These are phyloP conservation scores for Aspergillus oerlinghausenensis DNA, from an alignment of 2,329 filamentous ascomycete species.

Conservation along the genomic window DNA sequence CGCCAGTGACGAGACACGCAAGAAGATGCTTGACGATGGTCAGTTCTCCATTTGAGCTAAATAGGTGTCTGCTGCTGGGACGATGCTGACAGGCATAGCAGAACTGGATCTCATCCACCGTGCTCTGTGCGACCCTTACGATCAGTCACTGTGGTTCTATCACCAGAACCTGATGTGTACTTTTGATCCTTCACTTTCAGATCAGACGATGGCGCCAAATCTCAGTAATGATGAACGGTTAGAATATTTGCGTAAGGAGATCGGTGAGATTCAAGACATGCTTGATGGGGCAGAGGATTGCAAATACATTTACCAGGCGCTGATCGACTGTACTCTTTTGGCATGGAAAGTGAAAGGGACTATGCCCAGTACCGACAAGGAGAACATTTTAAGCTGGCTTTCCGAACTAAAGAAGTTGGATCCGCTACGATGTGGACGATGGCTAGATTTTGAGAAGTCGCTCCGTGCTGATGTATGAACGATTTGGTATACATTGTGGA, in stretches of 20 bases:
- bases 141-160: slow-evolving; percentile 97
- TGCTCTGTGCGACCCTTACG: slow-evolving; percentile 83
- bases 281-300: slow-evolving; percentile 63
- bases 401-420: slow-evolving; percentile 64
- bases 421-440: slow-evolving; percentile 68
- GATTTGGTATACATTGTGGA: neutral
- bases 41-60: slow-evolving; percentile 12
- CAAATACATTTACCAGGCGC: slow-evolving; percentile 86
- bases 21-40: slow-evolving; percentile 68
- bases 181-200: slow-evolving; percentile 49
- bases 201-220: slow-evolving; percentile 59
- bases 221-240: slow-evolving; percentile 59
- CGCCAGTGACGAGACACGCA: slow-evolving; percentile 60
- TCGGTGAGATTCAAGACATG: slow-evolving; percentile 67
- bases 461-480: slow-evolving; percentile 23
- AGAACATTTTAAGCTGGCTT: slow-evolving; percentile 56
- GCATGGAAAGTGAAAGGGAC: slow-evolving; percentile 47
- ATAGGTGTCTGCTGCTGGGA: neutral
- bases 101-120: slow-evolving; percentile 73
- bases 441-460: slow-evolving; percentile 62
- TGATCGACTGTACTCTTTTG: slow-evolving; percentile 71
- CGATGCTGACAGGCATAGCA: slow-evolving; percentile 19
- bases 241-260: slow-evolving; percentile 63
- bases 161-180: slow-evolving; percentile 81
- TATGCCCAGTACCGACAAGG: slow-evolving; percentile 40